phyloP scores from a whole-genome alignment of 1,284 basidiomycete genomes.

The Ustilago shanxiensis region DNA sequence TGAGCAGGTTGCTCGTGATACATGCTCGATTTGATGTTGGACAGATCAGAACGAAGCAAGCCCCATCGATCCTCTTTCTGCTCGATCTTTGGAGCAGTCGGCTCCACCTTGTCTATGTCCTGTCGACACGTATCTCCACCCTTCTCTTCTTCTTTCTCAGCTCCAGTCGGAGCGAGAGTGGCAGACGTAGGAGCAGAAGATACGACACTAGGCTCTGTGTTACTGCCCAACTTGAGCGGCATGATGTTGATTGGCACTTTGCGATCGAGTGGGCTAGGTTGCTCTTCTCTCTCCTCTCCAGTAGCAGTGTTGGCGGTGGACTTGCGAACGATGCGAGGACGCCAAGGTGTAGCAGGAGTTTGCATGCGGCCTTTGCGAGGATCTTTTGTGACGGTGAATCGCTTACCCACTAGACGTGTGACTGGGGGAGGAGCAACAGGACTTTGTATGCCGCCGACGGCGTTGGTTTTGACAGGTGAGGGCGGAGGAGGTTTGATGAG shows the following conservation, averaged over 20 bases:
- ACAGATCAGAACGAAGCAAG: constrained; percentile 3
- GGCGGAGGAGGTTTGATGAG: constrained; percentile 9
- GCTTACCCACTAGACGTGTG: constrained; percentile 14
- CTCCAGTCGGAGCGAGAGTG: constrained; percentile 16
- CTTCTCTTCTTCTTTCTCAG: constrained; percentile 13
- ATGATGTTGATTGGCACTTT: constrained; percentile 11
- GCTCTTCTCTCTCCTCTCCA: neutral
- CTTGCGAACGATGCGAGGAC: constrained; percentile 35
- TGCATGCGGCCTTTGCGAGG: constrained; percentile 15
- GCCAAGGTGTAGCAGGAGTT: constrained; percentile 38
- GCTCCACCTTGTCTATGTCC: neutral
- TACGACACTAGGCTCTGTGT: constrained; percentile 5
- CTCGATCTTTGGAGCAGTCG: constrained; percentile 15
- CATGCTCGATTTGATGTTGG: neutral
- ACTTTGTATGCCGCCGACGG: neutral
- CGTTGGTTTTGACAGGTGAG: neutral
- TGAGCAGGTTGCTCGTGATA: neutral
- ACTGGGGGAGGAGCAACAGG: neutral
- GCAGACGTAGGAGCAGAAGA: constrained; percentile 35
- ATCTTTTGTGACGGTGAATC: constrained; percentile 15
- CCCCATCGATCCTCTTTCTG: constrained; percentile 28
- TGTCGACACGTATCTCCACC: neutral
- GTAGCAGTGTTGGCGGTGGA: constrained; percentile 2
- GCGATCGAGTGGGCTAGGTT: constrained; percentile 34
- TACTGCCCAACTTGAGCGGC: constrained; percentile 20